Conservation (phyloP, 1,139 yeast species). For the Kurtzmaniella quercitrusa region DNA sequence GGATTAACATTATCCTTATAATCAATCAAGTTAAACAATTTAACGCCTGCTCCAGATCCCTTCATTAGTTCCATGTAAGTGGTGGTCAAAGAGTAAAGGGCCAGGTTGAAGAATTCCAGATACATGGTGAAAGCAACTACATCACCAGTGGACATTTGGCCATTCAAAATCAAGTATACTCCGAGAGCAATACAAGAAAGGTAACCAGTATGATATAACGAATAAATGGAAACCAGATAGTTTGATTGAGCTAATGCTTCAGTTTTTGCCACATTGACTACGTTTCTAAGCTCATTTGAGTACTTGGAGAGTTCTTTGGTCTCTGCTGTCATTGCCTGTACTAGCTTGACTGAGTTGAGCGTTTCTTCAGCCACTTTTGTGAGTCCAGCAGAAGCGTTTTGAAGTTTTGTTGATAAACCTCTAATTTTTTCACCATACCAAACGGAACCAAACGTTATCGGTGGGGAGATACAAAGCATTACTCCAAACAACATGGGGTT, state of each 20-base stretch:
- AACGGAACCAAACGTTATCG: constrained; percentile 48
- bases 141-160: constrained; percentile 44
- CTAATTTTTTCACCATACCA: constrained; percentile 48
- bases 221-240: constrained; percentile 42
- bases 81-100: constrained; percentile 45
- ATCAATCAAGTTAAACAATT: constrained; percentile 44
- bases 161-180: constrained; percentile 38
- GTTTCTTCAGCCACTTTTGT: constrained; percentile 47
- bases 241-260: constrained; percentile 49
- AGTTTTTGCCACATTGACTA: constrained; percentile 38
- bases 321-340: constrained; percentile 46
- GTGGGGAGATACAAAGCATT: constrained; percentile 50
- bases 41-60: constrained; percentile 52
- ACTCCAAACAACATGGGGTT: constrained; percentile 45
- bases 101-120: constrained; percentile 47
- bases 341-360: constrained; percentile 39
- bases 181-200: constrained; percentile 45
- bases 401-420: constrained; percentile 38
- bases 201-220: constrained; percentile 43
- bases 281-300: constrained; percentile 37
- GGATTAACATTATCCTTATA: constrained; percentile 42
- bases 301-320: constrained; percentile 40
- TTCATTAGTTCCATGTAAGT: constrained; percentile 54
- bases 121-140: constrained; percentile 49
- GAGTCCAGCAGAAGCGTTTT: constrained; percentile 45